Evolutionary conservation across 352 stramenopile genomes (phyloP), one percentile per base, ranked within the genome.

Genomic region (Globisporangium mamillatum): DNA sequence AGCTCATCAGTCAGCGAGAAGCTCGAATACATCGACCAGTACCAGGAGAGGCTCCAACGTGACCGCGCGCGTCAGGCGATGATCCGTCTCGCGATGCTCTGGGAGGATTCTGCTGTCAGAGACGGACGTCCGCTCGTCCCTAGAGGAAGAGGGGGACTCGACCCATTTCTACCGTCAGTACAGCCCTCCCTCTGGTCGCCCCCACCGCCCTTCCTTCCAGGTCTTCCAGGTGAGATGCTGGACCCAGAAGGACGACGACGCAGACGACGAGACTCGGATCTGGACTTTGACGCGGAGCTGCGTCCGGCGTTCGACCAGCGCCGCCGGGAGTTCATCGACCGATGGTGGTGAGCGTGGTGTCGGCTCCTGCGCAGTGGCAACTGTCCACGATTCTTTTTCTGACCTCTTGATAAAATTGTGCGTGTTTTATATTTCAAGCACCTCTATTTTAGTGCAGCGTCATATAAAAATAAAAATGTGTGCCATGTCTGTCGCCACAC

Each of bases 281-380:
- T 55, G 10, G 63, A 67, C 6, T 27, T 54, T 5, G 52, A 67
- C 53, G 24, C 24, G 7, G 63, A 67, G 3, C 34, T 67, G 9
- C 63, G 34, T 7, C 36, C 57, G 10, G 24, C 63, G 24, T 56
- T 67, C 27, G 63, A 62, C n/a, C 46, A 22, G 12, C 48, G 29
- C 52, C 32, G 29, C 1, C 25, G 29, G 9, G 56, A 48, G 56
- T 48, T 61, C 9, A 14, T 48, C 10, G 56, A 36, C 20, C 18
- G 38, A 3, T 48, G 20, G 56, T 50, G 29, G 29, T 22, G 18
- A 32, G 44, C 7, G 7, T 29, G 55, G 2, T 8, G 32, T 38
- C 32, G 7, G 7, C 32, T 12, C 32, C 14, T 46, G 4, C 12
- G 12, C 38, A 46, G 14, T 46, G 12, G 12, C 14, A 46, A 32